Conservation (phyloP, 2,329 filamentous ascomycete species). For the Pseudogymnoascus sp. region DNA sequence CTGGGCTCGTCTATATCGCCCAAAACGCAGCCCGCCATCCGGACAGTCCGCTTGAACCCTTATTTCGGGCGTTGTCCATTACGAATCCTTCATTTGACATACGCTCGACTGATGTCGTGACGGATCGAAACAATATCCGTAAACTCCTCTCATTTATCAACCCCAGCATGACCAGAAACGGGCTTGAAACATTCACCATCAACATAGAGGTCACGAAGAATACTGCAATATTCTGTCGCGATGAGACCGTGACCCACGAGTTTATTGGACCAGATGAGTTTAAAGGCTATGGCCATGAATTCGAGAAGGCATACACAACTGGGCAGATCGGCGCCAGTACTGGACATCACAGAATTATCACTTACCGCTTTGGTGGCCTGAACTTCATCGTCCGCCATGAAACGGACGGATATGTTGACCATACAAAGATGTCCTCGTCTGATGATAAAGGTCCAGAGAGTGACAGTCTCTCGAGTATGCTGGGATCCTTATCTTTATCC, state of each 20-base stretch:
- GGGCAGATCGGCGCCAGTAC: slow-evolving; percentile 30
- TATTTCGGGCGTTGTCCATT: slow-evolving; percentile 37
- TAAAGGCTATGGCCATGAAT: slow-evolving; percentile 37
- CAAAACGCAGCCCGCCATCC: slow-evolving; percentile 40
- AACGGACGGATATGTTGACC: slow-evolving; percentile 34
- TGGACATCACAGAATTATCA: slow-evolving; percentile 39
- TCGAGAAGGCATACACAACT: slow-evolving; percentile 37
- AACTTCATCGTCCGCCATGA: slow-evolving; percentile 37
- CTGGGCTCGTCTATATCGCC: slow-evolving; percentile 35
- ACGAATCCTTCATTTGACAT: slow-evolving; percentile 28
- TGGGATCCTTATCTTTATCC: slow-evolving; percentile 25
- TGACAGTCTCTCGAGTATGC: slow-evolving; percentile 19
- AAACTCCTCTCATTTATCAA: slow-evolving; percentile 40
- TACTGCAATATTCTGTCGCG: slow-evolving; percentile 34
- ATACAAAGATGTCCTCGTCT: slow-evolving; percentile 2
- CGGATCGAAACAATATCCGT: slow-evolving; percentile 40
- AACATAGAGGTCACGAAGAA: slow-evolving; percentile 31
- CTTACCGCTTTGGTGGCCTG: slow-evolving; percentile 36
- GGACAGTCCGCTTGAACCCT: slow-evolving; percentile 36
- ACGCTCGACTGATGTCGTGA: slow-evolving; percentile 31
- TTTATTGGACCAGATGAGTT: slow-evolving; percentile 31
- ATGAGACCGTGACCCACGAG: slow-evolving; percentile 25
- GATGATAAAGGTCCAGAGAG: slow-evolving; percentile 11
- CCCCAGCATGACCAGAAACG: slow-evolving; percentile 19
- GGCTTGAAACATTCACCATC: slow-evolving; percentile 34